Conservation (phyloP, 208 protist genomes). For the Acanthamoeba comandoni region DNA sequence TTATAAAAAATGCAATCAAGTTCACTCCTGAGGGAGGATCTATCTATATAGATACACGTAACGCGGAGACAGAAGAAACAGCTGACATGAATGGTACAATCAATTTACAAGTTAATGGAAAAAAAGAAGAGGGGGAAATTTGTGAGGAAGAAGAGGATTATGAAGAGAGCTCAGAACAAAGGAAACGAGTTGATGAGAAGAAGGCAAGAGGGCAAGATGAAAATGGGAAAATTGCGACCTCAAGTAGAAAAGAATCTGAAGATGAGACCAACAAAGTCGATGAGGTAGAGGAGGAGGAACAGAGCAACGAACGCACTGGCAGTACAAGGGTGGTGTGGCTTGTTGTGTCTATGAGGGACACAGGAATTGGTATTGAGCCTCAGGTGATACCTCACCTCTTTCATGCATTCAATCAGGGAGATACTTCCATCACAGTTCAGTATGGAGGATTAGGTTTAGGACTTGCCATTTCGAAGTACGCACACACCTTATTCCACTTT, state of each 20-base stretch:
- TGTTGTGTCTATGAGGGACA: too few relatives aligned
- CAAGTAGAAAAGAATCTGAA: conserved; percentile 24
- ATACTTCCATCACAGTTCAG: conserved; percentile 24
- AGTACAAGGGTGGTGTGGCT: too few relatives aligned
- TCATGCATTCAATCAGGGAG: conserved; percentile 46
- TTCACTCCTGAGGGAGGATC: conserved; percentile 53
- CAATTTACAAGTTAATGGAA: background rate
- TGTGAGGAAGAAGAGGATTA: background rate
- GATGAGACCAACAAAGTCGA: too few relatives aligned
- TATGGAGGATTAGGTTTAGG: conserved; percentile 46
- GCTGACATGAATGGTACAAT: background rate
- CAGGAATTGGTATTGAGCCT: conserved; percentile 55
- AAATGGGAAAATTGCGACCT: background rate
- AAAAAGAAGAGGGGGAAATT: background rate
- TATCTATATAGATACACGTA: conserved; percentile 17
- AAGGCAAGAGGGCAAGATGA: background rate
- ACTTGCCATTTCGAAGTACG: conserved; percentile 48
- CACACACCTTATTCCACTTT: background rate
- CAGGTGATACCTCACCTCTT: conserved; percentile 48
- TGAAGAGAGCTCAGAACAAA: background rate
- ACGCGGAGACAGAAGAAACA: conserved; percentile 57
- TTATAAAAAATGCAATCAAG: conserved; percentile 49
- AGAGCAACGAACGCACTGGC: too few relatives aligned
- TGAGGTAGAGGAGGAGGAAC: too few relatives aligned
- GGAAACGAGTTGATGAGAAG: background rate